Base-by-base conservation (phyloP, 495 filamentous ascomycete species). In the Aspergillus ellipticus region DNA sequence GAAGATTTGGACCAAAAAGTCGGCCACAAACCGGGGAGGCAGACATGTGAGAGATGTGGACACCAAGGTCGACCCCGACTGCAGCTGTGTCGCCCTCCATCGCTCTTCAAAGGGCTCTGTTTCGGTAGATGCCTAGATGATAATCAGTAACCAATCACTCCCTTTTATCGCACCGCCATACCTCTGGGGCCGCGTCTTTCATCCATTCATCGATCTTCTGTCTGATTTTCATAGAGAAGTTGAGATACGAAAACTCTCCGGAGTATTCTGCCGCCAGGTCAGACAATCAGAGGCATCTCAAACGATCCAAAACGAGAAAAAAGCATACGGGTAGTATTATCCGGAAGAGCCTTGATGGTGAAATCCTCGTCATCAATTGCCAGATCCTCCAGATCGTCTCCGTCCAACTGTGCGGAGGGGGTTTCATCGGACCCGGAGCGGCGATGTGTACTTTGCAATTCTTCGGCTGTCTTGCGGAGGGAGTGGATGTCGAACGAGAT, bases 221-320 rank as follows among this genome's bases (percentile, higher is more conserved):
- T 50, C 74, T 63, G 39, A 77, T 79, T 53, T 78, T 76, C 71
- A 73, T 75, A 6, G 75, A 77, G 45, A 80, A 79, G 46, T 79
- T 79, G 35, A 79, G 58, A 50, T 79, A 78, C 0, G 77, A 80
- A 53, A 78, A 80, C 55, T 80, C 77, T 15, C 77, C 77, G 4
- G 77, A 80, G 53, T 80, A 80, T 56, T 80, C 77, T 80, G 52
- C 16, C 73, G 43, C 11, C 33, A 11, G 8, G 35, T 39, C 13
- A 17, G 1, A 8, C 29, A 8, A 46, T 53, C 35, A 62, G 47
- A 39, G 28, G 42, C 21, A 13, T 2, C 16, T 9, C 33, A 39
- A 4, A 8, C 3, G 24, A 11, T n/a, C 48, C 4, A 37, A 21
- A 28, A 7, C 16, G 13, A 11, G 42, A 11, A 6, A 7, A 20